Base-by-base conservation (phyloP, 1,284 basidiomycete species). In the Leccinum insolens region DNA sequence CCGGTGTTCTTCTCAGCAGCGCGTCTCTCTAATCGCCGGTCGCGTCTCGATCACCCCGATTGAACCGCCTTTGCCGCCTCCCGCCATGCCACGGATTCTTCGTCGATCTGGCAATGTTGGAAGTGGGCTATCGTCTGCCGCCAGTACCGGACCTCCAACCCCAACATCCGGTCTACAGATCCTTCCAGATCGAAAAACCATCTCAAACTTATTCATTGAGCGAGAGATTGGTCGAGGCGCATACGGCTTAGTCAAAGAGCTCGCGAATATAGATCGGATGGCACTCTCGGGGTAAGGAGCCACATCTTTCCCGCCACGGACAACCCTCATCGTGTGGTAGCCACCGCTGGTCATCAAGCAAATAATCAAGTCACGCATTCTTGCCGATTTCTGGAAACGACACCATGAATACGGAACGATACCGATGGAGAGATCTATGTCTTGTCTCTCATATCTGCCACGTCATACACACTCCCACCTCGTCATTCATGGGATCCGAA, bases 321-420 rank as follows among this genome's bases (percentile, higher is more conserved):
- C 70, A 64, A 62, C 71, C 60, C 70, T 74, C 67, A 75, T 63
- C 65, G 28, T 63, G 52, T 49, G 62, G 66, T 65, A 90, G 89
- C 87, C 90, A 37, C 86, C 88, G 20, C 82, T 98, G 66, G 91
- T 99, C 72, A 96, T 99, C 83, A 99, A 99, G 78, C 97, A 98
- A 79, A 92, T 99, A 76, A 97, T 99, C 85, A 99, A 99, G 82
- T 96, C 95, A 67, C 93, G 96, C 64, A 99, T 99, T 69, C 86
- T 99, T 62, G 98, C 97, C 22, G 97, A 99, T 81, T 99, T 96
- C 78, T 99, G 98, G 98, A 98, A 98, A 84, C 91, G 93, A 76
- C 98, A 99, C 79, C 94, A 95, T 55, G 89, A 92, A 69, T 88
- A 95, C 75, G 98, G 98, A 52, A 98, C 97, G 2, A 98, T 99